These are phyloP conservation scores for Codiaeum variegatum DNA, from an alignment of 441 rosid species.

Conservation along the genomic window DNA sequence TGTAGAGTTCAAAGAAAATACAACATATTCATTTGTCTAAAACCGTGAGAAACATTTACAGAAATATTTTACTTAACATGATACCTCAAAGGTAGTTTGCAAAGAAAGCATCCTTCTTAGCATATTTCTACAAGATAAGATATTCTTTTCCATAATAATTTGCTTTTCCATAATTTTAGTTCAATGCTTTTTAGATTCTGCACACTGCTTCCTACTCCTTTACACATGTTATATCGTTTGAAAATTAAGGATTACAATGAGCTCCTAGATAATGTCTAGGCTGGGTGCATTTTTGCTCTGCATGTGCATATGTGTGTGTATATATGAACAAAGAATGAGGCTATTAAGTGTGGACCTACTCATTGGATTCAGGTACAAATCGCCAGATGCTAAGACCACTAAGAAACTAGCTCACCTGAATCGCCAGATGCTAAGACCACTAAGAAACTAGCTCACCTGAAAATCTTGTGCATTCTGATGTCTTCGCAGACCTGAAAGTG, in stretches of 20 bases:
- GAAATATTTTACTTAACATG: too few relatives aligned
- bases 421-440: not conserved
- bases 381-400: not conserved
- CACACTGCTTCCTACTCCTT: not conserved
- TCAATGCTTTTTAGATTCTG: not conserved
- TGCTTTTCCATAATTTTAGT: not conserved
- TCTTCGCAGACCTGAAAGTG: constrained; percentile 50
- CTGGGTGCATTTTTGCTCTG: not conserved
- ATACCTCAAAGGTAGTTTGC: not conserved
- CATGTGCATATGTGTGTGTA: not conserved
- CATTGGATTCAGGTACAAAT: constrained; percentile 3
- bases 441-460: constrained; percentile 40
- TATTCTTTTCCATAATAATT: not conserved
- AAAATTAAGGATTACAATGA: not conserved
- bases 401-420: constrained; percentile 41
- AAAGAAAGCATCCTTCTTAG: not conserved
- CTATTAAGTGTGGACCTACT: not conserved
- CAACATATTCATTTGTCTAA: too few relatives aligned
- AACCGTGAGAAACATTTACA: not conserved
- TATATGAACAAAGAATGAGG: not conserved
- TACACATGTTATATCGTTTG: not conserved
- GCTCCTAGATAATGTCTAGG: not conserved
- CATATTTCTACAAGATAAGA: not conserved
- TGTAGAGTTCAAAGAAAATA: constrained; percentile 25
- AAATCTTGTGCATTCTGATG: constrained; percentile 45